phyloP scores from a whole-genome alignment of 2,329 filamentous ascomycete species.

The Fusarium pseudocircinatum region DNA sequence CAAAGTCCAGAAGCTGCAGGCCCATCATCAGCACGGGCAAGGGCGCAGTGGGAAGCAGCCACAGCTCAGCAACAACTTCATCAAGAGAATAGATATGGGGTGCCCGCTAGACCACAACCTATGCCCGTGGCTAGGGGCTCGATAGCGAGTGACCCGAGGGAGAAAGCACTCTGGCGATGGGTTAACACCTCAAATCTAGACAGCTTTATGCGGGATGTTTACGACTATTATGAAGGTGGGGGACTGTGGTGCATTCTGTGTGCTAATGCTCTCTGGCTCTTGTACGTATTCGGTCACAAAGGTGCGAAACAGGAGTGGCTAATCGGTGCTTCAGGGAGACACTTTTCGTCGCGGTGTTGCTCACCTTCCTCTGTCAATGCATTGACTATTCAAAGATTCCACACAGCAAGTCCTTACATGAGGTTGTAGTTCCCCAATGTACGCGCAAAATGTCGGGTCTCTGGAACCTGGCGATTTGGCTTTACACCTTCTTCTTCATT shows the following conservation, averaged over 20 bases:
- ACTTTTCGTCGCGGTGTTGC: constrained; percentile 81
- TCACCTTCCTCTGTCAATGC: constrained; percentile 86
- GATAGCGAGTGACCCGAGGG: constrained; percentile 56
- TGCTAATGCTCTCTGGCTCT: constrained; percentile 74
- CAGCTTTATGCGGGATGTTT: constrained; percentile 84
- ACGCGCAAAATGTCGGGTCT: constrained; percentile 77
- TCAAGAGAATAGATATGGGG: constrained; percentile 47
- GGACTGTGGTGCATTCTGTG: constrained; percentile 88
- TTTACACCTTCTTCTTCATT: constrained; percentile 87
- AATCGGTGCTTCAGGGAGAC: constrained; percentile 67
- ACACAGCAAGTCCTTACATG: constrained; percentile 65
- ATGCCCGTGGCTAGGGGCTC: constrained; percentile 44
- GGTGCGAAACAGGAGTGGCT: not conserved
- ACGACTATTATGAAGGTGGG: constrained; percentile 84
- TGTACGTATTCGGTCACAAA: constrained; percentile 62
- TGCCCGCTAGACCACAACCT: constrained; percentile 32
- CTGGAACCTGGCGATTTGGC: constrained; percentile 83
- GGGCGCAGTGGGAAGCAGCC: constrained; percentile 64
- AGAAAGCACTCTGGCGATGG: constrained; percentile 91
- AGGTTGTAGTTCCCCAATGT: constrained; percentile 76
- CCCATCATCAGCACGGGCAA: constrained; percentile 55
- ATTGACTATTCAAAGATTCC: constrained; percentile 82
- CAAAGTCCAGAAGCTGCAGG: constrained; percentile 44
- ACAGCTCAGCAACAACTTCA: constrained; percentile 64
- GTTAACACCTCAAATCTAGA: constrained; percentile 91